These are phyloP conservation scores for Lachancea lanzarotensis DNA, from an alignment of 805 yeast genomes.

Conservation along the genomic window DNA sequence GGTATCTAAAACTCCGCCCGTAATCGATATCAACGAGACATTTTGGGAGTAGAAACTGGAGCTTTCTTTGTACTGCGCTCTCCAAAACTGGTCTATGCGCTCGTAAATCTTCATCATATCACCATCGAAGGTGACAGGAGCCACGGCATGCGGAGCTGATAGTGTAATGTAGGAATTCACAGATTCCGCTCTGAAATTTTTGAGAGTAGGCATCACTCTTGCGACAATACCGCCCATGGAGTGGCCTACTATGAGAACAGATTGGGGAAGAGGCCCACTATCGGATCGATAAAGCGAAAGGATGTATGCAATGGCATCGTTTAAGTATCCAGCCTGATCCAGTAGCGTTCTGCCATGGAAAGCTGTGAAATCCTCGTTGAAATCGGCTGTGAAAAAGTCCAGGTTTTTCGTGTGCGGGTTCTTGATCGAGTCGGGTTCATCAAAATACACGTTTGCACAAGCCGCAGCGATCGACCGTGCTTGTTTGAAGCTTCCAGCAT, in stretches of 20 bases:
- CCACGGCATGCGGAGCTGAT: slow-evolving; percentile 86
- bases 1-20: slow-evolving; percentile 79
- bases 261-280: slow-evolving; percentile 39
- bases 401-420: slow-evolving; percentile 38
- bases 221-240: slow-evolving; percentile 98
- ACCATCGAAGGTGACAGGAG: slow-evolving; percentile 91
- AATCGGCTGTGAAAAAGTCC: slow-evolving; percentile 89
- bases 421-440: slow-evolving; percentile 22
- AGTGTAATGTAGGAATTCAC: slow-evolving; percentile 80
- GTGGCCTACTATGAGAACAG: slow-evolving; percentile 80
- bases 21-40: slow-evolving; percentile 71
- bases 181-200: slow-evolving; percentile 64
- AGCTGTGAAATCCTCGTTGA: slow-evolving; percentile 93
- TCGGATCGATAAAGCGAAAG: slow-evolving; percentile 50
- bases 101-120: slow-evolving; percentile 72
- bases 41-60: slow-evolving; percentile 32
- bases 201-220: slow-evolving; percentile 71
- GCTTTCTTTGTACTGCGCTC: slow-evolving; percentile 42
- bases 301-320: slow-evolving; percentile 79
- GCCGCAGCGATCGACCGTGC: slow-evolving; percentile 89
- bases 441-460: slow-evolving; percentile 49
- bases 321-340: slow-evolving; percentile 89
- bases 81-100: slow-evolving; percentile 75
- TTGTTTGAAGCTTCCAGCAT: slow-evolving; percentile 91
- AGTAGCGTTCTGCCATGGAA: slow-evolving; percentile 90